These are phyloP conservation scores for Delitschia confertaspora DNA, from an alignment of 495 filamentous ascomycete species.

Conservation along the genomic window DNA sequence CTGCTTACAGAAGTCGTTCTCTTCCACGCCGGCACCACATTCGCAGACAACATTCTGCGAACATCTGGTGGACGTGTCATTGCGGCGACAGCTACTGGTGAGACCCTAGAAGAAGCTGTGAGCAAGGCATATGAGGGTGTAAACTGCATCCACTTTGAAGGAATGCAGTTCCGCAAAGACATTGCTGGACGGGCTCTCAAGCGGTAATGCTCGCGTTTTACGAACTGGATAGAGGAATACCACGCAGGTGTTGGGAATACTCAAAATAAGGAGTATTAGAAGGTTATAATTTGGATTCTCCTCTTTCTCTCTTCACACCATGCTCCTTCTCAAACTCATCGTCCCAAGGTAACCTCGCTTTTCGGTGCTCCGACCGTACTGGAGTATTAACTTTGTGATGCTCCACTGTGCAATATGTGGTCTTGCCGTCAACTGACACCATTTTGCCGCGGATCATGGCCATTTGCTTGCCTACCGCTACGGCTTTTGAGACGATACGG, in stretches of 20 bases:
- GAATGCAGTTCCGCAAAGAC: slow-evolving; percentile 88
- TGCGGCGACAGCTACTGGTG: slow-evolving; percentile 70
- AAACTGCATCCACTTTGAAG: slow-evolving; percentile 68
- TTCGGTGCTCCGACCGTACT: slow-evolving; percentile 31
- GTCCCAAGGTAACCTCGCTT: slow-evolving; percentile 33
- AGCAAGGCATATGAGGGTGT: slow-evolving; percentile 75
- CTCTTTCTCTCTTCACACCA: slow-evolving; percentile 1
- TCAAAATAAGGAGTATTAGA: neutral
- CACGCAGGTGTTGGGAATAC: neutral
- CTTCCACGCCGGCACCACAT: slow-evolving; percentile 87
- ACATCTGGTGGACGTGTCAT: slow-evolving; percentile 87
- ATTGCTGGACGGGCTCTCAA: slow-evolving; percentile 51
- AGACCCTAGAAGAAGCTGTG: slow-evolving; percentile 69
- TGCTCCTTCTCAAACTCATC: slow-evolving; percentile 16
- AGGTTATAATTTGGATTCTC: slow-evolving; percentile 8
- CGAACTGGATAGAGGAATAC: no score
- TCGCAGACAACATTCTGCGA: slow-evolving; percentile 52
- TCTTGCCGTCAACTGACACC: slow-evolving; percentile 35
- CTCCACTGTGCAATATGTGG: slow-evolving; percentile 36
- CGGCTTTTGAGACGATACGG: slow-evolving; percentile 31
- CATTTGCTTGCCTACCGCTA: slow-evolving; percentile 38
- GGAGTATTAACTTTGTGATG: slow-evolving; percentile 42
- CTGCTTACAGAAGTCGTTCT: slow-evolving; percentile 47
- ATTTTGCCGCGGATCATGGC: slow-evolving; percentile 39
- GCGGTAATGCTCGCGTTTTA: slow-evolving; percentile 11